phyloP scores from a whole-genome alignment of 441 rosid species.

The Hura crepitans region DNA sequence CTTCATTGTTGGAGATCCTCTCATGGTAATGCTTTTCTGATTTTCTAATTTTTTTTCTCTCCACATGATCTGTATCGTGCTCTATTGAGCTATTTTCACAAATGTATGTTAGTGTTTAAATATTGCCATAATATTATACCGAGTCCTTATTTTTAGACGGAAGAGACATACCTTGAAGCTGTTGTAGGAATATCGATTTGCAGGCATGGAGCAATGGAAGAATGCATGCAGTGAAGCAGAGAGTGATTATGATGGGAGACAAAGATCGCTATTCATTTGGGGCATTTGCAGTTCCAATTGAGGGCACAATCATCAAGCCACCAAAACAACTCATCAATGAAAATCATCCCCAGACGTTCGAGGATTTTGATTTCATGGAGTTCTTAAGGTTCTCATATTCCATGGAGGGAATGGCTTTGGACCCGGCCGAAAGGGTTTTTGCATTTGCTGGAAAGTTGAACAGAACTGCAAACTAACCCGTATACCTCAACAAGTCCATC shows the following conservation, averaged over 20 bases:
- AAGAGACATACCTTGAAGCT: background rate
- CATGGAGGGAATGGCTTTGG: background rate
- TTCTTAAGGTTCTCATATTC: slow-evolving; percentile 13
- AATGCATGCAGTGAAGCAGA: slow-evolving; percentile 26
- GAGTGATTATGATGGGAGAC: slow-evolving; percentile 20
- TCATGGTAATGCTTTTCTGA: slow-evolving; percentile 3
- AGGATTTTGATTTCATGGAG: slow-evolving; percentile 20
- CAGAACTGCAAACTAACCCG: no score
- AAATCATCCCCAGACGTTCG: slow-evolving; percentile 19
- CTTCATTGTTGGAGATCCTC: slow-evolving; percentile 26
- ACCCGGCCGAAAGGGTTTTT: background rate
- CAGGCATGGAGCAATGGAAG: slow-evolving; percentile 34
- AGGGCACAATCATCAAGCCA: slow-evolving; percentile 21
- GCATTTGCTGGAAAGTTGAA: background rate
- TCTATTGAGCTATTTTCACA: background rate
- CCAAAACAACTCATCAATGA: slow-evolving; percentile 18
- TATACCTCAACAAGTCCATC: no score
- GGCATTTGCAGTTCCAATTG: slow-evolving; percentile 13
- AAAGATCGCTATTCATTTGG: slow-evolving; percentile 21
- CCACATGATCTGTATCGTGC: background rate
- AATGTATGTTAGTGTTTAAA: background rate
- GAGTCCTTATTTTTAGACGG: no score
- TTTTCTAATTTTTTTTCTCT: background rate
- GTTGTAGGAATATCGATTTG: background rate
- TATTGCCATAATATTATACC: background rate